Base-by-base conservation (phyloP, 2,329 filamentous ascomycete species). In the Mycogone perniciosa region DNA sequence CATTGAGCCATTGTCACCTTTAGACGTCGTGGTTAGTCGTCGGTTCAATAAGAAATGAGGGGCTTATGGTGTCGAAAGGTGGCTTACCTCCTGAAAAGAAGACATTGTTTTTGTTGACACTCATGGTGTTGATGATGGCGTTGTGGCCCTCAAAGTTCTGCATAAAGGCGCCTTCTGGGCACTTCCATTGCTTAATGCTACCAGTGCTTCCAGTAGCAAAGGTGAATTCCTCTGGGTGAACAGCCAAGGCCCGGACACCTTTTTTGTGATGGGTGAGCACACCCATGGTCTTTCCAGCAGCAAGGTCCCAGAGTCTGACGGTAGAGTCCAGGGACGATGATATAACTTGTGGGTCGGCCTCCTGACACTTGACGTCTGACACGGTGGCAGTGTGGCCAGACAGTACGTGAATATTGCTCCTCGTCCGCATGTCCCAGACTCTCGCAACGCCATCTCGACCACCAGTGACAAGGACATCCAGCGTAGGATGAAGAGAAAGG, bases 161-260 rank as follows among this genome's bases (percentile, higher is more conserved):
- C 93, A 99, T 99, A 66, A 99, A 97, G 11, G 89, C 89, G 35
- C 92, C 95, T 66, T 96, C 90, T 1, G 95, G 95, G 59, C 91
- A 97, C 68, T 97, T 96, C 92, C 93, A 99, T 72, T 99, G 93
- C 76, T 99, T 99, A 72, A 99, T 96, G 65, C 88, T 91, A 27
- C 88, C 87, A 0, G 92, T 91, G 62, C 89, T 95, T 40, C 87
- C 93, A 54, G 83, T 91, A 4, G 93, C 93, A 66, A 99, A 99
- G 0, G 95, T 99, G 65, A 96, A 99, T 68, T 99, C 93, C 54
- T 82, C 83, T 0, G 95, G 93, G 65, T 99, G 93, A 4, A 86
- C 79, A 8, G 89, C 82, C 9, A 99, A 77, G 3, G 86, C 84
- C 46, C 93, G 82, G 8, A 99, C 91, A 51, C 92, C 91, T 74